Evolutionary conservation across 805 yeast species (phyloP), one percentile per base, ranked within the genome.

Genomic region (Kodamaea kaohsiungensis): DNA sequence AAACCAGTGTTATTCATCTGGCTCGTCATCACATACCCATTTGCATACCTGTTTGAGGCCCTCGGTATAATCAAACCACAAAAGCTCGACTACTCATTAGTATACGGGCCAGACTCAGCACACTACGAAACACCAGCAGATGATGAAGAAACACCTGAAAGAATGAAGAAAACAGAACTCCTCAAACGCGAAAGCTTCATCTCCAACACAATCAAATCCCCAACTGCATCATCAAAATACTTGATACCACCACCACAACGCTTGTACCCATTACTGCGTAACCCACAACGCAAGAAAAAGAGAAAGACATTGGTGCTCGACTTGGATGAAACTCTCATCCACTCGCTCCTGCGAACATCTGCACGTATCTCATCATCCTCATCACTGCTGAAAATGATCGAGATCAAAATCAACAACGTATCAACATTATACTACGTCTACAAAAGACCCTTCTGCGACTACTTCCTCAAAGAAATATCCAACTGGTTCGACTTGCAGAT

Each of bases 241-340:
- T 67, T 76, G 45, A 72, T 76, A 22, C 80, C 80, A 35, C 80
- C 80, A 7, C 81, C 81, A 8, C 79, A 72, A 49, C 57, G 79
- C 56, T 64, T 76, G 40, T 71, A 71, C 57, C 81, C 81, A 15
- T 63, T 75, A 9, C 64, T 70, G 10, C 58, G 80, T 30, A 72
- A 76, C 61, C 79, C 80, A 1, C 71, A 71, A 13, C 62, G 61
- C 42, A 66, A 66, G 35, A 61, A 65, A 46, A 61, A 65, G 47
- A 79, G 78, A 59, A 91, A 91, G 64, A 87, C 91, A 0, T 77
- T 95, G 30, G 88, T 95, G 1, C 75, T 95, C 19, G 99, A 95
- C 66, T 79, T 95, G 30, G 99, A 93, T 70, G 99, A 95, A 65
- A 95, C 99, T 0, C 74, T 95, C 53, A 91, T 95, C 53, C 99